phyloP scores from a whole-genome alignment of 2,329 filamentous ascomycete genomes.

The Beauveria scarabaeidicola region DNA sequence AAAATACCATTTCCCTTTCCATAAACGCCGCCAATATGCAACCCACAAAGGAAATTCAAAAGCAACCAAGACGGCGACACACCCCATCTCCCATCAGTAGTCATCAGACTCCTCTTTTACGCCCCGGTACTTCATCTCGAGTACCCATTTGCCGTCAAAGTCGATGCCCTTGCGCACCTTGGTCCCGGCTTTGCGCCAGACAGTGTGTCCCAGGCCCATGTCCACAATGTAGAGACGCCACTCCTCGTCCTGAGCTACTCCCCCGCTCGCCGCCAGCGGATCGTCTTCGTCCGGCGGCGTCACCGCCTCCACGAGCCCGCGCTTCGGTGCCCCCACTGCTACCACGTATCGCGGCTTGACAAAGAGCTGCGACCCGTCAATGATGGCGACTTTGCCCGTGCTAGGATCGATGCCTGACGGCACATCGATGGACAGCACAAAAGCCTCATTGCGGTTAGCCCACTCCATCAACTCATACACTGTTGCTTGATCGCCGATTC shows the following conservation, averaged over 20 bases:
- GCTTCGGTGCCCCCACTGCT: slow-evolving; percentile 78
- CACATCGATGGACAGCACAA: slow-evolving; percentile 80
- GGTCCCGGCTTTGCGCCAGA: slow-evolving; percentile 78
- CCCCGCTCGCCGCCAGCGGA: slow-evolving; percentile 22
- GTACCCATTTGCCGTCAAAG: slow-evolving; percentile 80
- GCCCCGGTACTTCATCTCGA: slow-evolving; percentile 53
- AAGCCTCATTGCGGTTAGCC: slow-evolving; percentile 80
- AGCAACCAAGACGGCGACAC: background rate
- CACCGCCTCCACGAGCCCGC: slow-evolving; percentile 71
- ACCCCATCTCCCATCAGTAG: background rate
- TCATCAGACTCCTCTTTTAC: slow-evolving; percentile 22
- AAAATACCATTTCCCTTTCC: background rate
- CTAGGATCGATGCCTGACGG: slow-evolving; percentile 81
- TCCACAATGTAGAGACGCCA: slow-evolving; percentile 84
- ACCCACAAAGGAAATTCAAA: slow-evolving; percentile 5
- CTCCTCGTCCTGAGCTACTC: slow-evolving; percentile 39
- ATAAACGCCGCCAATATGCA: slow-evolving; percentile 7
- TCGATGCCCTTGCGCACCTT: slow-evolving; percentile 76
- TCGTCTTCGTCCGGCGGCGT: slow-evolving; percentile 39
- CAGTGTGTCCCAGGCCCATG: slow-evolving; percentile 72
- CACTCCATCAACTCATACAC: slow-evolving; percentile 88
- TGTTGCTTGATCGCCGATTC: slow-evolving; percentile 71
- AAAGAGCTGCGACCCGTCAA: slow-evolving; percentile 70
- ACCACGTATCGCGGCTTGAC: slow-evolving; percentile 77
- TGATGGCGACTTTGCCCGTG: slow-evolving; percentile 55